These are phyloP conservation scores for Jaltomata sinuosa DNA, from an alignment of 257 asterid species.

Conservation along the genomic window DNA sequence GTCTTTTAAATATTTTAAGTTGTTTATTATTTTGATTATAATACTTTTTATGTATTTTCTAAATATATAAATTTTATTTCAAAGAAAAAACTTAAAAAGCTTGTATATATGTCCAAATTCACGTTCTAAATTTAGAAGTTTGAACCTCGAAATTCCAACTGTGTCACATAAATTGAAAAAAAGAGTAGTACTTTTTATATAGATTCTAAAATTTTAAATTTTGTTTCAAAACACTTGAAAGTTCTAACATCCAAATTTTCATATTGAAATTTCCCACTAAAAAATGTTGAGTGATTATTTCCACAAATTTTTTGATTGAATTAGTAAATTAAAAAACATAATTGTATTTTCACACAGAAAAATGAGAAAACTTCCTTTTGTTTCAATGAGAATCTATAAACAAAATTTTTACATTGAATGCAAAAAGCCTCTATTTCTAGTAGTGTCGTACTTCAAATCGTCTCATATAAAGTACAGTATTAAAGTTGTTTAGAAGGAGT, in stretches of 20 bases:
- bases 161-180: neutral
- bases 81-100: neutral
- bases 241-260: neutral
- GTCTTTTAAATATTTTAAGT: neutral
- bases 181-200: neutral
- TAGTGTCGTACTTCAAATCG: neutral
- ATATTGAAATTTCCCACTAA: no score
- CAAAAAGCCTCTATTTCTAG: no score
- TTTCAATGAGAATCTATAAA: no score
- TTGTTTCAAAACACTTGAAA: neutral
- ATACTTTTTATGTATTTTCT: neutral
- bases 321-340: no score
- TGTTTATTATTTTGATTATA: neutral
- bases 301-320: no score
- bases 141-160: neutral
- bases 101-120: neutral
- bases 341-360: no score
- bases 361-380: no score
- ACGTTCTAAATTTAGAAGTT: neutral
- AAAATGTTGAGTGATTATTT: no score
- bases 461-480: neutral
- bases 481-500: neutral
- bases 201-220: neutral
- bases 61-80: neutral
- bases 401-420: no score